A percentile compares a stretch with the other conserved stretches of the same genome.
Evolutionary conservation across 805 yeast species (phyloP).

Genomic region (Candida coquimbonensis): DNA sequence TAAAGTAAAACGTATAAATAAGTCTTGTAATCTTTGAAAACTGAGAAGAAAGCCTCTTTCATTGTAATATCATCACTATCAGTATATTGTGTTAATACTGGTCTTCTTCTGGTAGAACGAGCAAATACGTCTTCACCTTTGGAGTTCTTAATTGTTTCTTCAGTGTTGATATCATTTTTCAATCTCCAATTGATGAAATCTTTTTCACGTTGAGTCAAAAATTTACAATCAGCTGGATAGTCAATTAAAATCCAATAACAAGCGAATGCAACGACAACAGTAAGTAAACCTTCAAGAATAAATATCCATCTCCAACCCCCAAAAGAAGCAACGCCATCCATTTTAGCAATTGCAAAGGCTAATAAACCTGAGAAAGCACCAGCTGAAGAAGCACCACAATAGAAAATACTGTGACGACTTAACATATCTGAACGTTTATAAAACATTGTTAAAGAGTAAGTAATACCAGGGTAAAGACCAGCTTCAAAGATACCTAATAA

Average conservation of each 20-base stretch:
- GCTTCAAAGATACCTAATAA: conserved; percentile 38
- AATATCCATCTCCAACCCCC: conserved; percentile 40
- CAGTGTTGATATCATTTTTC: conserved; percentile 10
- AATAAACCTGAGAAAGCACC: conserved; percentile 40
- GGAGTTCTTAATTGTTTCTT: conserved; percentile 1
- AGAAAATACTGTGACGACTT: conserved; percentile 32
- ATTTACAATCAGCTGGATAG: conserved; percentile 39
- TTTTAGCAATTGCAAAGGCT: conserved; percentile 31
- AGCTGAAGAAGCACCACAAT: conserved; percentile 33
- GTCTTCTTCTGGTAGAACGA: conserved; percentile 4
- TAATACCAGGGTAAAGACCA: conserved; percentile 36
- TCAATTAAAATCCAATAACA: conserved; percentile 30
- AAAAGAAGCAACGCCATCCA: conserved; percentile 28
- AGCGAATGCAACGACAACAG: conserved; percentile 33
- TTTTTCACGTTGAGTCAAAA: conserved; percentile 32
- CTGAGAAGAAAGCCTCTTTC: conserved; percentile 14
- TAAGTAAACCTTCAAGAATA: conserved; percentile 19
- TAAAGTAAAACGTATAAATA: conserved; percentile 24
- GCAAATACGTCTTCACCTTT: conserved; percentile 2
- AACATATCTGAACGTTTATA: conserved; percentile 32
- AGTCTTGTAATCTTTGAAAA: conserved; percentile 26
- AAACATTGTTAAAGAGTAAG: conserved; percentile 31
- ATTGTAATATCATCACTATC: conserved; percentile 12
- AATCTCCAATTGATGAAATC: conserved; percentile 19
- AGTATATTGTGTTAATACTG: conserved; percentile 8